Evolutionary conservation across 2,329 filamentous ascomycete genomes (phyloP), one percentile per base, ranked within the genome.

Genomic region (Penicillium sp.): DNA sequence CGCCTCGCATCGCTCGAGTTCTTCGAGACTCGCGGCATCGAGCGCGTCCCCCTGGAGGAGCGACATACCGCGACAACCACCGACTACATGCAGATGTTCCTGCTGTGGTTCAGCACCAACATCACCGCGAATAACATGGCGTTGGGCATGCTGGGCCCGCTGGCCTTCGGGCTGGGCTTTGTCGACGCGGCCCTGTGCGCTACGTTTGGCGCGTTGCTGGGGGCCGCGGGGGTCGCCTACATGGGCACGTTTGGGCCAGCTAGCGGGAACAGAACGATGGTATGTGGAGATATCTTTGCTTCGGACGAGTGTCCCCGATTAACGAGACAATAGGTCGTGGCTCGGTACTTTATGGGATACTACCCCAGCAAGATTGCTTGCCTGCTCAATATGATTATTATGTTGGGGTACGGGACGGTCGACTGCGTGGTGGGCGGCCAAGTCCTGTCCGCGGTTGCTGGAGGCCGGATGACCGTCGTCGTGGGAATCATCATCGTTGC

Each of bases 11-110:
- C 20, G 14, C 1, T 9, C 9, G 6, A 11, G 4, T 7, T 7
- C 12, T 4, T 58, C 44, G 83, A 85, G 65, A 74, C 77, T 1
- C 77, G 82, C 33, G 82, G 82, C 11, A 83, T 85, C 35, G 75
- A 83, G 63, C 77, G 81, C 14, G 81, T 85, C 0, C 75, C 79
- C 45, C 67, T 74, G 0, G 67, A 79, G 9, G 77, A 83, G 60
- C 78, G 81, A 45, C 74, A 77, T 49, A 69, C 69, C n/a, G 66
- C 71, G 15, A 43, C 59, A 4, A 57, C 46, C 8, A 14, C 4
- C 1, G 60, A 63, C 23, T 67, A 66, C 47, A 23, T 66, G 49
- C 65, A 68, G 44, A 68, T 67, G 61, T 42, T 59, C 42, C 44
- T 62, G 40, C 43, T 71, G 6, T 70, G 68, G 68, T 68, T 69